Conservation (phyloP, 1,284 basidiomycete genomes). For the Coniferiporia sulphurascens region DNA sequence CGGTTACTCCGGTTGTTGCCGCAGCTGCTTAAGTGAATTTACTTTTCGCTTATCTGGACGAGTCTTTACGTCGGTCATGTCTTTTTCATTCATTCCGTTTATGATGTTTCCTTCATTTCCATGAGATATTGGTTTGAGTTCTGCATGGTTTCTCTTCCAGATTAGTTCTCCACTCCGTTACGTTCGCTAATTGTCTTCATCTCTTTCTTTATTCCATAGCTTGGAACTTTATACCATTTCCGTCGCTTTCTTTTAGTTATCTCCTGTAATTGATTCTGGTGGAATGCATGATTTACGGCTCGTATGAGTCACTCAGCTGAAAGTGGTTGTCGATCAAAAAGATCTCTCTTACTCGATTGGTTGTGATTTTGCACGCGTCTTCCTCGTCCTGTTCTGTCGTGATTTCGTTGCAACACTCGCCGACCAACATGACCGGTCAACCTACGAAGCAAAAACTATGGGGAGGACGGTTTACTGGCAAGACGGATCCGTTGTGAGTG, state of each 20-base stretch:
- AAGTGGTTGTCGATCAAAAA: not conserved
- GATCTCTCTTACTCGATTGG: not conserved
- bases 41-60: slow-evolving; percentile 6
- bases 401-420: slow-evolving; percentile 47
- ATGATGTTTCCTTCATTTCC: slow-evolving; percentile 36
- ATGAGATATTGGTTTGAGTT: slow-evolving; percentile 23
- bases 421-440: too few relatives aligned
- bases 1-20: slow-evolving; percentile 33
- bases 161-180: slow-evolving; percentile 6
- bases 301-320: not conserved
- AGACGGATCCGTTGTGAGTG: slow-evolving; percentile 79
- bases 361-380: not conserved
- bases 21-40: slow-evolving; percentile 20
- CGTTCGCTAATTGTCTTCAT: slow-evolving; percentile 17
- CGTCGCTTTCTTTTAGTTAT: slow-evolving; percentile 15
- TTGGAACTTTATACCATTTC: slow-evolving; percentile 20
- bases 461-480: slow-evolving; percentile 88
- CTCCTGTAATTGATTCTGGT: slow-evolving; percentile 15
- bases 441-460: slow-evolving; percentile 79
- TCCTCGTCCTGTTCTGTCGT: not conserved
- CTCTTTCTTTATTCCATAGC: slow-evolving; percentile 14
- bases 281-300: slow-evolving; percentile 6
- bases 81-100: slow-evolving; percentile 25
- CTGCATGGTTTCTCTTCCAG: slow-evolving; percentile 21
- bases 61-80: slow-evolving; percentile 19